Base-by-base conservation (phyloP, 805 yeast species). In the Candida nonsorbophila region DNA sequence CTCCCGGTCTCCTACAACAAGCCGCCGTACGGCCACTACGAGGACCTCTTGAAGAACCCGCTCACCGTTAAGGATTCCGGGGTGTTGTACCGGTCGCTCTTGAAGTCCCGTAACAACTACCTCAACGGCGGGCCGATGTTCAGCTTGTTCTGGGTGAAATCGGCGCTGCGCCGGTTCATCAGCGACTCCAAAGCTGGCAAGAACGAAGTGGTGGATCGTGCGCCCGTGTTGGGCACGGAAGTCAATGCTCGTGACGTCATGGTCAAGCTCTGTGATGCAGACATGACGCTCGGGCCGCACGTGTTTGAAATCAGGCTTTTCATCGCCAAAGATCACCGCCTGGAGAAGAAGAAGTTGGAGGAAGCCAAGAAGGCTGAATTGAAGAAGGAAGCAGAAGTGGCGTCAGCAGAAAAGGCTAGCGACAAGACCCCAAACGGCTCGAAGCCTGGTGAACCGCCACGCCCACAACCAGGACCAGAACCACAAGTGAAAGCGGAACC, bases 231-330 rank as follows among this genome's bases (percentile, higher is more conserved):
- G 35, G 55, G 64, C 6, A 40, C 51, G 11, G 69, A 62, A 9
- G 57, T 58, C 4, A 75, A 73, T 47, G 80, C 84, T 4, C 63
- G 94, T 44, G 97, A 90, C 40, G 78, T 78, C 32, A 87, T 88
- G 95, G 80, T 86, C 36, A 87, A 86, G 49, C 60, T 92, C 33
- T 76, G 90, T 42, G 96, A 88, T 42, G 77, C 88, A 36, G 58
- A 62, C 2, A 55, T 87, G 57, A 62, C 67, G 7, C 67, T 82
- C 14, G 97, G 97, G 0, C 95, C 96, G 0, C 98, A 90, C 55
- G 55, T 62, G 0, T 85, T 85, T 55, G 85, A 79, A 22, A 69
- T 82, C 2, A 62, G 94, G 36, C 54, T 92, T 18, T 92, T 84
- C 55, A 79, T 86, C n/a, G 72, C 86, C 29, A 84, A 84, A 45